Evolutionary conservation across 2,329 filamentous ascomycete species (phyloP).

Genomic region (Botrytis deweyae): DNA sequence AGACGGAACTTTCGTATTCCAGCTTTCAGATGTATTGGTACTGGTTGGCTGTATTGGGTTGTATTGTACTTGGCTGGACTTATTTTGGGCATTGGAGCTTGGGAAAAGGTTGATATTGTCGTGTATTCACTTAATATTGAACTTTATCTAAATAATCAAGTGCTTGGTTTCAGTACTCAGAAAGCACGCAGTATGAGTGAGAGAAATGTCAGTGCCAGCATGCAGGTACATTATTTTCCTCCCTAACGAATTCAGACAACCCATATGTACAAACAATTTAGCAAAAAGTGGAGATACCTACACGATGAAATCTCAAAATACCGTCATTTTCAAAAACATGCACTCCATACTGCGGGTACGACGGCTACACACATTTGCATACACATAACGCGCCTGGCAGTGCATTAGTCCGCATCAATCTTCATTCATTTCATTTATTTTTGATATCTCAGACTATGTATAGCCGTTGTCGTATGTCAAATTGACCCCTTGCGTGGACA

Average conservation of each 20-base stretch:
- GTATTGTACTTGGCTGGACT: constrained; percentile 5
- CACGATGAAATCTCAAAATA: not conserved
- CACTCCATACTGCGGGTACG: constrained; percentile 12
- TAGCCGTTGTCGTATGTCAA: constrained; percentile 7
- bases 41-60: not conserved
- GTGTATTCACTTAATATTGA: not conserved
- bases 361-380: constrained; percentile 9
- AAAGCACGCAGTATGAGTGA: not conserved
- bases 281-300: not conserved
- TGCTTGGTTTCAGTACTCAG: not conserved
- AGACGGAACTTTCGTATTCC: not conserved
- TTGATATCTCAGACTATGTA: not conserved
- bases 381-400: not conserved
- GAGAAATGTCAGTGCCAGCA: not conserved
- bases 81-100: not conserved
- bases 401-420: not conserved
- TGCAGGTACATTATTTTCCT: not conserved
- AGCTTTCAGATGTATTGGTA: constrained; percentile 7
- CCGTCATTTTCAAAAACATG: not conserved
- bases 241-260: not conserved
- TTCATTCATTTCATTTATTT: not conserved
- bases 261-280: too few relatives aligned
- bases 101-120: not conserved
- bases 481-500: constrained; percentile 9
- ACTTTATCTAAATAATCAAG: constrained; percentile 8